Evolutionary conservation across 108 stramenopile genomes (phyloP).

Genomic region (Cylindrotheca fusiformis): DNA sequence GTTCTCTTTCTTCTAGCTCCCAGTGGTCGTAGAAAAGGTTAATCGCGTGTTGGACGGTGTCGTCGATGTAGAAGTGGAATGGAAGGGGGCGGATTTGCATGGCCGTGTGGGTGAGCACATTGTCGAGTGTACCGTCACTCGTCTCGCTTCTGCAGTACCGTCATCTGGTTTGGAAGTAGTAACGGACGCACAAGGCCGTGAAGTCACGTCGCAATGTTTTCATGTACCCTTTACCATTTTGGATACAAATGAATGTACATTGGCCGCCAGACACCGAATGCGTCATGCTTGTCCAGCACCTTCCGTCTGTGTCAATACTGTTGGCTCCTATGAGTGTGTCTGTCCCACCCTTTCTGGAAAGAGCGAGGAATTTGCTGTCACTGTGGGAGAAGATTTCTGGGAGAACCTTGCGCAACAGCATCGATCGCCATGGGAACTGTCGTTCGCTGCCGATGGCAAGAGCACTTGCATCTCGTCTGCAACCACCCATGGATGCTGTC

Average conservation of each 20-base stretch:
- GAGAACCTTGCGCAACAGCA: conserved; percentile 14
- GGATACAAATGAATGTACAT: conserved; percentile 87
- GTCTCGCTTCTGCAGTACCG: conserved; percentile 37
- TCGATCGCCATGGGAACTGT: conserved; percentile 67
- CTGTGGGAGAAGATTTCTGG: conserved; percentile 43
- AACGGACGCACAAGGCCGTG: conserved; percentile 39
- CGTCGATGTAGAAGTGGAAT: conserved; percentile 81
- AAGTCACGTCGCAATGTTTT: conserved; percentile 75
- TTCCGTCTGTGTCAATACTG: conserved; percentile 81
- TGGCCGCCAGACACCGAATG: conserved; percentile 69
- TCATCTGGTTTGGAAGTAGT: conserved; percentile 3
- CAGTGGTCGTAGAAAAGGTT: conserved; percentile 68
- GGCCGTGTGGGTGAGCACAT: conserved; percentile 77
- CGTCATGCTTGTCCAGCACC: conserved; percentile 67
- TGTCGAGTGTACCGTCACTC: conserved; percentile 71
- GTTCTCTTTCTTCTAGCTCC: conserved; percentile 33
- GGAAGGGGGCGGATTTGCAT: conserved; percentile 79
- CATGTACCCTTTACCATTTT: conserved; percentile 82
- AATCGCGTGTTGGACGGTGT: conserved; percentile 82
- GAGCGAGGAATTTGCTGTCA: neutral
- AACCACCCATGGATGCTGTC: conserved; percentile 64
- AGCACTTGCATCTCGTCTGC: conserved; percentile 51
- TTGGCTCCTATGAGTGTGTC: conserved; percentile 89
- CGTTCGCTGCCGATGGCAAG: conserved; percentile 33
- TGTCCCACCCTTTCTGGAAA: conserved; percentile 48